These are phyloP conservation scores for Dendrocalamus latiflorus DNA, from an alignment of 202 grass and related monocot species.

Conservation along the genomic window DNA sequence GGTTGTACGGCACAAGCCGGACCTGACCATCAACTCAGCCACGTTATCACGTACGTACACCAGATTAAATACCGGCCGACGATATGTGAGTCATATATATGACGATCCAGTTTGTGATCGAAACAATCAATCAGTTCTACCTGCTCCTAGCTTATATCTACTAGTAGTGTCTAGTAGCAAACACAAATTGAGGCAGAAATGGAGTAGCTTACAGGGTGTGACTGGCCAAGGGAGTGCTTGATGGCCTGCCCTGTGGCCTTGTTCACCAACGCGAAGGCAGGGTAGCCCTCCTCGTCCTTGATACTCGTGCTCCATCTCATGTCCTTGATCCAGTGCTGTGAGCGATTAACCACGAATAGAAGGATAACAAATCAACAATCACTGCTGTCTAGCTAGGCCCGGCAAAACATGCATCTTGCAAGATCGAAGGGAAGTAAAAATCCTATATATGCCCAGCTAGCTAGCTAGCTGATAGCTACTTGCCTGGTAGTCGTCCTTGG, in stretches of 20 bases:
- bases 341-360: not conserved
- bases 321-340: conserved; percentile 85
- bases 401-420: not conserved
- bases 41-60: too few species aligned
- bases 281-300: conserved; percentile 81
- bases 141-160: too few species aligned
- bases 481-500: conserved; percentile 68
- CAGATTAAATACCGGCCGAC: not conserved
- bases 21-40: conserved; percentile 2
- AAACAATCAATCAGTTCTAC: not conserved
- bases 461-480: too few species aligned
- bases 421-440: not conserved
- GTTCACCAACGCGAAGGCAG: too few species aligned
- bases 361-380: not conserved
- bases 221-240: conserved; percentile 81
- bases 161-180: too few species aligned
- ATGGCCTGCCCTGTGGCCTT: conserved; percentile 64
- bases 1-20: conserved; percentile 52
- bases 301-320: conserved; percentile 61
- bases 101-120: too few species aligned
- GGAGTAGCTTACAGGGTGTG: conserved; percentile 42
- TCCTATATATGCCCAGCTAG: not conserved
- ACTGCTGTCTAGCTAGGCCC: too few species aligned
- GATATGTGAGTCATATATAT: too few species aligned
- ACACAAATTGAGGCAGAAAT: too few species aligned